Percentiles rank a stretch among this genome's conserved stretches.
phyloP scores from a whole-genome alignment of 371 early-diverging fungal genomes.

The Mortierella sp. region DNA sequence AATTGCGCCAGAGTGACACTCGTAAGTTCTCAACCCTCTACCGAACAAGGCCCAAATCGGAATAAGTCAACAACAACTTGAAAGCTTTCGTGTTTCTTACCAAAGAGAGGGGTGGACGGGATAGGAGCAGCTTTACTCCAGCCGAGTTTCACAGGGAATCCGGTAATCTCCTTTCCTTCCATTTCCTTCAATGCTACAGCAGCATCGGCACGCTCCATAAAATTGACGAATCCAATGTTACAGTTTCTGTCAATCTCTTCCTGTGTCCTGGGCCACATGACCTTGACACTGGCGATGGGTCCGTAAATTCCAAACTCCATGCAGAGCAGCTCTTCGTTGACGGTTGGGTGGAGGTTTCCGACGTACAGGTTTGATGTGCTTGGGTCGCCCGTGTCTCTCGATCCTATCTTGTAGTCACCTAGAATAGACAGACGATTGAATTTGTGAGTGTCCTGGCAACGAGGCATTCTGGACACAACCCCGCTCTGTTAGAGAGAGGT shows the following conservation, averaged over 20 bases:
- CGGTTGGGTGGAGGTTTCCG: slow-evolving; percentile 82
- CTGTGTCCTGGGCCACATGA: slow-evolving; percentile 95
- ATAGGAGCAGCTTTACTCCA: slow-evolving; percentile 94
- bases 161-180: slow-evolving; percentile 82
- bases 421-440: background rate
- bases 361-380: slow-evolving; percentile 93
- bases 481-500: background rate
- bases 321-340: slow-evolving; percentile 81
- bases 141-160: slow-evolving; percentile 78
- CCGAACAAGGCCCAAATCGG: background rate
- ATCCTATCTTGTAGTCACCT: slow-evolving; percentile 61
- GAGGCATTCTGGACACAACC: background rate
- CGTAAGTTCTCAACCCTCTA: background rate
- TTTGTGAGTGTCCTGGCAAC: background rate
- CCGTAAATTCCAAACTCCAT: slow-evolving; percentile 87
- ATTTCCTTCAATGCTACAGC: slow-evolving; percentile 78
- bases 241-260: slow-evolving; percentile 86
- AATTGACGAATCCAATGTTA: slow-evolving; percentile 93
- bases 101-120: slow-evolving; percentile 86
- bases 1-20: background rate
- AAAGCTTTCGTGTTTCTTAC: slow-evolving; percentile 52
- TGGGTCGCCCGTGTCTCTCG: slow-evolving; percentile 83
- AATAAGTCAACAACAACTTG: background rate
- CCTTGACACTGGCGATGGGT: slow-evolving; percentile 93
- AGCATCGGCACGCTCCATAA: slow-evolving; percentile 88